Percentiles rank a stretch among this genome's conserved stretches.
Conservation (phyloP, 139 green algal species). For the Chlamydomonas schloesseri region DNA sequence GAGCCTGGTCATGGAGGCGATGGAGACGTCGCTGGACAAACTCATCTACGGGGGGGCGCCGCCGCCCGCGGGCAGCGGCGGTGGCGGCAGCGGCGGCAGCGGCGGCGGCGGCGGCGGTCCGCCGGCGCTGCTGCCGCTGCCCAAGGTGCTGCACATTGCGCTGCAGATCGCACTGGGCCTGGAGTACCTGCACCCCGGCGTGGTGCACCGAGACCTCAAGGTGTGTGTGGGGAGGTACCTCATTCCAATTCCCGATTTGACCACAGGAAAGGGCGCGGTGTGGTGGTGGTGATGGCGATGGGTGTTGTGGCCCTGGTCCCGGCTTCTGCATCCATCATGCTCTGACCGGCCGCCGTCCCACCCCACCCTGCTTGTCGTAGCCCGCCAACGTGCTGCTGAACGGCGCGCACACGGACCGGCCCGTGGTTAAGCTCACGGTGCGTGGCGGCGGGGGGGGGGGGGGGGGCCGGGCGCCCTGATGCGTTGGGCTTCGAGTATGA, state of each 20-base stretch:
- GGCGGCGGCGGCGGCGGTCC: too few species aligned
- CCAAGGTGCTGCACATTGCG: background rate
- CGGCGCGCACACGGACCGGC: background rate
- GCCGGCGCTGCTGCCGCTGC: too few species aligned
- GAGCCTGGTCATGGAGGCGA: background rate
- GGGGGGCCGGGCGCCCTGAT: too few species aligned
- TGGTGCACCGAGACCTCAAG: slow-evolving; percentile 11
- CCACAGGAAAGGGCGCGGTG: too few species aligned
- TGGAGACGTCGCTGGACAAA: background rate
- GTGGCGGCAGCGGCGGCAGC: too few species aligned
- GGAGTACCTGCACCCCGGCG: slow-evolving; percentile 4
- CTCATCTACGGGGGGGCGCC: background rate
- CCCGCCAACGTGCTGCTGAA: background rate
- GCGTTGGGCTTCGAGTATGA: too few species aligned
- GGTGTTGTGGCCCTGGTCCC: too few species aligned
- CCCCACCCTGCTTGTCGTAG: background rate
- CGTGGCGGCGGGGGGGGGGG: background rate
- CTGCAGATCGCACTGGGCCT: background rate
- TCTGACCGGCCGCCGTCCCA: too few species aligned
- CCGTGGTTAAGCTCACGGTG: slow-evolving; percentile 4
- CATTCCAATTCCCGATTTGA: too few species aligned
- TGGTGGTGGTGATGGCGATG: too few species aligned
- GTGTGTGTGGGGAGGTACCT: background rate
- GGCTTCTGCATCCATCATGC: too few species aligned
- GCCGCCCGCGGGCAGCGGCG: too few species aligned